Base-by-base conservation (phyloP, 2,329 filamentous ascomycete species). In the Aspergillus pseudoviridinutans region DNA sequence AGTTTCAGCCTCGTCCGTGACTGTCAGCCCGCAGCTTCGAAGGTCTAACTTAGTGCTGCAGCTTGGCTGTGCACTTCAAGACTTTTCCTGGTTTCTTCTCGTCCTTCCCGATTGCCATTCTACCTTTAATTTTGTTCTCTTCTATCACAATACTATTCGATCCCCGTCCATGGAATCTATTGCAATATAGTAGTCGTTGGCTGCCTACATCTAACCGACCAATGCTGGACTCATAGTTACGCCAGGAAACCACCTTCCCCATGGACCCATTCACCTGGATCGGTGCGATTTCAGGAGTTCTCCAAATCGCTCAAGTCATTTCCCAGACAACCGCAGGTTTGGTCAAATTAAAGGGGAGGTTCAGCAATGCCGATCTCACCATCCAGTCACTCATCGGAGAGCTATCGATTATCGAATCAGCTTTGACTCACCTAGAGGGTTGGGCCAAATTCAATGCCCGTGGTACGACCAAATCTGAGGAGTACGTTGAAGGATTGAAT, bases 191-290 rank as follows among this genome's bases (percentile, higher is more conserved):
- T 7, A 35, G 32, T 3, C 14, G 32, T 7, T 17, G 10, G n/a
- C 22, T 47, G 44, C 14, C 22, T 14, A 12, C 44, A 24, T 47
- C 44, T 24, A 3, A 20, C 22, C 22, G 12, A 47, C 24, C 44
- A 47, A 47, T 47, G 22, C 20, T 27, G 22, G 9, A 27, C 22
- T 47, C 17, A 6, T 17, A 46, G 42, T 12, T 14, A 20, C n/a
- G 5, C 10, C 8, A 27, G 14, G 3, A 14, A 12, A 12, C 10
- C 44, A 47, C 6, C 22, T 20, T 32, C 35, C 12, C 53, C 35
- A 73, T 74, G 72, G 72, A 75, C 64, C 74, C 73, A 29, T 60
- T 68, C 22, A 67, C 73, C 54, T 65, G 67, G 17, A 68, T 75
- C 54, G 73, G 74, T 12, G 56, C 71, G 41, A 59, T 74, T 46